phyloP scores from a whole-genome alignment of 805 yeast genomes.

The Kurtzmaniella cleridarum region DNA sequence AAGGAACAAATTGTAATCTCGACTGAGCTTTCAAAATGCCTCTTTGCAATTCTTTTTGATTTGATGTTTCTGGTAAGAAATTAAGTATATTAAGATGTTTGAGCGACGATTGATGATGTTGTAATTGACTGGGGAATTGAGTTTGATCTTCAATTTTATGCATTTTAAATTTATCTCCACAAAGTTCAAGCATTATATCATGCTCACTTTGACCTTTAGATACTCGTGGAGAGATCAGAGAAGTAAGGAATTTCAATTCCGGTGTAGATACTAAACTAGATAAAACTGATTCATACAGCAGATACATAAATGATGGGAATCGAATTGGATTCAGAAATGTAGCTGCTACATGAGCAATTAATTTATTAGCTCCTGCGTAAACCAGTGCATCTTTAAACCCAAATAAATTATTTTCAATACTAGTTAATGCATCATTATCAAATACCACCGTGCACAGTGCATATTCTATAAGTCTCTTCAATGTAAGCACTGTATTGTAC shows the following conservation, averaged over 20 bases:
- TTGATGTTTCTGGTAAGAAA: constrained; percentile 39
- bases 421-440: constrained; percentile 79
- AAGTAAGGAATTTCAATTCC: constrained; percentile 49
- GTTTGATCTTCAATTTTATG: constrained; percentile 42
- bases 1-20: constrained; percentile 73
- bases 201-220: constrained; percentile 71
- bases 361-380: constrained; percentile 74
- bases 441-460: constrained; percentile 87
- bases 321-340: constrained; percentile 82
- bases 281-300: constrained; percentile 73
- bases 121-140: background rate
- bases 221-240: constrained; percentile 43
- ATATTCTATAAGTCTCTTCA: constrained; percentile 73
- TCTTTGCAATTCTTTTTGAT: constrained; percentile 55
- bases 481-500: constrained; percentile 79
- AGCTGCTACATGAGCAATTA: constrained; percentile 80
- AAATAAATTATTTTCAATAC: constrained; percentile 53
- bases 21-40: constrained; percentile 60
- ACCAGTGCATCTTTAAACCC: constrained; percentile 43
- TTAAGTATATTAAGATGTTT: constrained; percentile 67
- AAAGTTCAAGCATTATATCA: constrained; percentile 77
- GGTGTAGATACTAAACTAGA: constrained; percentile 83
- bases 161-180: constrained; percentile 75
- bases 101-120: background rate
- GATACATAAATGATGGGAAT: constrained; percentile 89